phyloP scores from a whole-genome alignment of 306 rosid species.

The Vigna mungo region DNA sequence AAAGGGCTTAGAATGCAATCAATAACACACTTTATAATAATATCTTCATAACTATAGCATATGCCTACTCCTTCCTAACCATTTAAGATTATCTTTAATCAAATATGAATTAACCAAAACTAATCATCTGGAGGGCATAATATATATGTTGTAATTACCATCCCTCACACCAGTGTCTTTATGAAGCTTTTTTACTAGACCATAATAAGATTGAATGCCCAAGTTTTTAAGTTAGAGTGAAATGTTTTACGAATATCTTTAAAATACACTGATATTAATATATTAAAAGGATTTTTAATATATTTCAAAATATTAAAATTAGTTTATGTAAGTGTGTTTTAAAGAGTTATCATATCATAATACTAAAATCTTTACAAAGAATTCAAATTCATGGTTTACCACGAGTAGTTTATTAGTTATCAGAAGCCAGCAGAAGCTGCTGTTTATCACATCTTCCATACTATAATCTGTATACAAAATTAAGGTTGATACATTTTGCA shows the following conservation, averaged over 20 bases:
- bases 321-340: too few relatives aligned
- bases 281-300: too few relatives aligned
- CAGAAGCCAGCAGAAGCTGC: background rate
- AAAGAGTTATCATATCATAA: too few relatives aligned
- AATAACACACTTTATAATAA: background rate
- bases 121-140: background rate
- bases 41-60: background rate
- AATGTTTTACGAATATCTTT: too few relatives aligned
- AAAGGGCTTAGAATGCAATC: background rate
- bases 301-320: too few relatives aligned
- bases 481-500: background rate
- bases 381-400: too few relatives aligned
- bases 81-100: constrained; percentile 5
- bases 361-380: too few relatives aligned
- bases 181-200: background rate
- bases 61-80: constrained; percentile 3
- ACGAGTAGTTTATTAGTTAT: background rate
- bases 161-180: background rate
- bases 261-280: too few relatives aligned
- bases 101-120: background rate
- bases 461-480: too few relatives aligned
- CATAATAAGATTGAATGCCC: background rate
- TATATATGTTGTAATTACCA: background rate
- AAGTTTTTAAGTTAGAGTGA: background rate
- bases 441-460: background rate